phyloP scores from a whole-genome alignment of 495 filamentous ascomycete genomes.

The Aspergillus mulundensis region DNA sequence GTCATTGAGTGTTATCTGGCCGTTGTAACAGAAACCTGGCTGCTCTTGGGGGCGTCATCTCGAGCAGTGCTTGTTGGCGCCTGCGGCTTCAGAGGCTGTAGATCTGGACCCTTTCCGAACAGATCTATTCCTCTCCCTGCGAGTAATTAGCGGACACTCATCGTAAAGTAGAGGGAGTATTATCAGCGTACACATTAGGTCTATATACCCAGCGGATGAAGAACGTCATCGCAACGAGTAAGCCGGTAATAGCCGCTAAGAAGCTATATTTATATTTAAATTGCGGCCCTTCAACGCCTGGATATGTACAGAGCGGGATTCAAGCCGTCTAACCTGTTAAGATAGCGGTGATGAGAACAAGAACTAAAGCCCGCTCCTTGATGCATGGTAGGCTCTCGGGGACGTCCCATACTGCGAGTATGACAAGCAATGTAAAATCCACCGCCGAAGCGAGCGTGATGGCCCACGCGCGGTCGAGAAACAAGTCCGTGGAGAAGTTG shows the following conservation, averaged over 20 bases:
- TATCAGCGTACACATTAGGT: no score
- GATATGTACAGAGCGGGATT: not conserved
- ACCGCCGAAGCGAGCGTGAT: not conserved
- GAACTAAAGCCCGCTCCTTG: not conserved
- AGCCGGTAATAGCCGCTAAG: not conserved
- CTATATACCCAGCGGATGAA: not conserved
- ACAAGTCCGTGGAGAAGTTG: not conserved
- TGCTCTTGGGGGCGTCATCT: not conserved
- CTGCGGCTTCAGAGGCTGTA: not conserved
- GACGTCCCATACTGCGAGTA: not conserved
- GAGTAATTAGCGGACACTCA: not conserved
- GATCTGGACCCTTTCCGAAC: not conserved
- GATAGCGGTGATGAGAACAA: not conserved
- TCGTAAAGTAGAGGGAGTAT: no score
- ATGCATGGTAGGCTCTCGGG: constrained; percentile 1
- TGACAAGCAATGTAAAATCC: not conserved
- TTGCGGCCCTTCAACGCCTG: not conserved
- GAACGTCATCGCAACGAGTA: not conserved
- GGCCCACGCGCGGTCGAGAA: constrained; percentile 1
- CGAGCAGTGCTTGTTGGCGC: not conserved
- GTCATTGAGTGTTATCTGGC: no score
- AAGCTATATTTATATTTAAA: not conserved
- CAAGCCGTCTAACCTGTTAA: not conserved
- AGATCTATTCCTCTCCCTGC: not conserved
- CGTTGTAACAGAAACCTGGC: not conserved